These are phyloP conservation scores for Hortiboletus campestris DNA, from an alignment of 768 basidiomycete species.

Conservation along the genomic window DNA sequence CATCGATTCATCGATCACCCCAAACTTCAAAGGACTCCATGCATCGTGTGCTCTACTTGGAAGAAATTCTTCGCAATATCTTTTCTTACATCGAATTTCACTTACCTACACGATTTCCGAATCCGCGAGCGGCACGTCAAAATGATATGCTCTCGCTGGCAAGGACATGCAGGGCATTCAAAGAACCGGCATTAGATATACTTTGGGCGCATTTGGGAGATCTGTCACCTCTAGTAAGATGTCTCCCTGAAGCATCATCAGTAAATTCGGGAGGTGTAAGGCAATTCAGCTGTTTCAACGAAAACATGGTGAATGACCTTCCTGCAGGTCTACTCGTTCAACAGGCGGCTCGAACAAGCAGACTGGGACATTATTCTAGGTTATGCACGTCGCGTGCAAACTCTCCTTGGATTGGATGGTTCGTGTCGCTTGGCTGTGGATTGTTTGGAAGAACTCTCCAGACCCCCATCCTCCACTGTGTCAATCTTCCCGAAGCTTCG, in stretches of 20 bases:
- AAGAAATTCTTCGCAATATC: too few relatives aligned
- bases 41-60: too few relatives aligned
- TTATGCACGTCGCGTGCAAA: conserved; percentile 9
- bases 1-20: too few relatives aligned
- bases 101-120: too few relatives aligned
- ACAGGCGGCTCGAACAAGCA: background rate
- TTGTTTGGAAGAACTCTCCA: conserved; percentile 1
- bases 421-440: background rate
- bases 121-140: too few relatives aligned
- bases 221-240: conserved; percentile 10
- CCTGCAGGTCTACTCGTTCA: conserved; percentile 1
- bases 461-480: background rate
- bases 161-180: conserved; percentile 16
- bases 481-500: conserved; percentile 14
- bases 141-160: background rate
- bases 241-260: conserved; percentile 3
- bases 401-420: background rate
- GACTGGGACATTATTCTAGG: conserved; percentile 12
- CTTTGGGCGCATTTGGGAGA: conserved; percentile 10
- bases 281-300: background rate
- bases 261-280: conserved; percentile 4
- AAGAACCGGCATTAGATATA: conserved; percentile 7
- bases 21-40: too few relatives aligned
- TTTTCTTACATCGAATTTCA: conserved; percentile 10
- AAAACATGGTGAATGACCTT: background rate